phyloP scores from a whole-genome alignment of 129 eudicot genomes.

The Escallonia herrerae region DNA sequence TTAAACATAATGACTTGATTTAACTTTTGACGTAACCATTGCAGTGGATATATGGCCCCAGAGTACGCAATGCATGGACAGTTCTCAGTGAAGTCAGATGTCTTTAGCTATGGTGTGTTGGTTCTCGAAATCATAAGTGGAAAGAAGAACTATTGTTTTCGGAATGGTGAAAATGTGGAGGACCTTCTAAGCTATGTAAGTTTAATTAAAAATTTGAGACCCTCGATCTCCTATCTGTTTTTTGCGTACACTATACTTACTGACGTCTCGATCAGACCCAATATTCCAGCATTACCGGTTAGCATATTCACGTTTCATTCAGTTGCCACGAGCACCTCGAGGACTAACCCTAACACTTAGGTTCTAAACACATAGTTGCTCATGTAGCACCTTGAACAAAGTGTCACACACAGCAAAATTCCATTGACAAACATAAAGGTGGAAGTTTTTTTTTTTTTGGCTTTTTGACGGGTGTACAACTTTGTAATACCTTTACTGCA shows the following conservation, averaged over 20 bases:
- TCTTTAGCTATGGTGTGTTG: not conserved
- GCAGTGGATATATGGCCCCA: constrained; percentile 3
- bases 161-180: not conserved
- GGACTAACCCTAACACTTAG: too few relatives aligned
- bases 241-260: too few relatives aligned
- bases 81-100: constrained; percentile 3
- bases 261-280: too few relatives aligned
- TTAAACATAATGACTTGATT: too few relatives aligned
- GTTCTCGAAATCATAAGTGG: constrained; percentile 6
- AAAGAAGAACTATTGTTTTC: not conserved
- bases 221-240: too few relatives aligned
- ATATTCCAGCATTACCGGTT: too few relatives aligned
- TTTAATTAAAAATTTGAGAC: not conserved
- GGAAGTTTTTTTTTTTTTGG: not conserved
- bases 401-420: not conserved
- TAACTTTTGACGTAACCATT: not conserved
- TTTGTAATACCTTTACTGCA: too few relatives aligned
- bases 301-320: too few relatives aligned
- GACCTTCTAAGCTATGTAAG: constrained; percentile 16
- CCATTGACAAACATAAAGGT: not conserved
- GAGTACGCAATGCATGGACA: constrained; percentile 3
- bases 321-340: too few relatives aligned
- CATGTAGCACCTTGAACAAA: too few relatives aligned
- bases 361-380: too few relatives aligned
- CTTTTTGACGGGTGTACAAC: too few relatives aligned